Evolutionary conservation across 495 filamentous ascomycete species (phyloP), one percentile per base, ranked within the genome.

Genomic region (Polyplosphaeria fusca): DNA sequence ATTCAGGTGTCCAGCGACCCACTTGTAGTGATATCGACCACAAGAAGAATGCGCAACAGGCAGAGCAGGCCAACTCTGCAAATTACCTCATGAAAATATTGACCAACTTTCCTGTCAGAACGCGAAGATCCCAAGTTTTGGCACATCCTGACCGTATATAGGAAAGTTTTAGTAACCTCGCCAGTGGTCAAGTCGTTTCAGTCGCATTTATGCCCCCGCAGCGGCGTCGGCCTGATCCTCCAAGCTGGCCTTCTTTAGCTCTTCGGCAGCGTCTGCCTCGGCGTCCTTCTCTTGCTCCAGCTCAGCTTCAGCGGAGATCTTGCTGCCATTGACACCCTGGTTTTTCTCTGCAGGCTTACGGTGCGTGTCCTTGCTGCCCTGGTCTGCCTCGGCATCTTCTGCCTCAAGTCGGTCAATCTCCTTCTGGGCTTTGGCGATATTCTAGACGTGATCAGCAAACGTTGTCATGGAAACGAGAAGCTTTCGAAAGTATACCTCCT

Each of bases 381-480:
- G 39, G 4, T 52, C 39, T 62, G 52, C 69, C 24, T 63, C 63
- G 5, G 67, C 58, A 67, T 74, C 71, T 76, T 82, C 71, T 67
- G 77, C 65, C 59, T 87, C 83, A 22, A 87, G 76, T 43, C 77
- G 77, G 51, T 80, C 77, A 61, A 87, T 87, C 60, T 86, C 83
- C 52, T 82, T 83, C 68, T 85, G 73, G 46, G 82, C 84, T 64
- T 83, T 84, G 55, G 81, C 79, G 68, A 89, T 84, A 70, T 89
- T 89, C 86, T 89, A 25, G 12, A 30, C 37, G 35, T 0, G 0
- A 55, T 59, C 32, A 55, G 52, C 16, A 18, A n/a, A n/a, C n/a
- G n/a, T 19, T 14, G 23, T 9, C 23, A 37, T 12, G 41, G 18
- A 22, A 41, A 22, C 25, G 46, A 5, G 27, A 25, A 40, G 25